phyloP scores from a whole-genome alignment of 75 land plant genomes.

The Azolla pinnata region DNA sequence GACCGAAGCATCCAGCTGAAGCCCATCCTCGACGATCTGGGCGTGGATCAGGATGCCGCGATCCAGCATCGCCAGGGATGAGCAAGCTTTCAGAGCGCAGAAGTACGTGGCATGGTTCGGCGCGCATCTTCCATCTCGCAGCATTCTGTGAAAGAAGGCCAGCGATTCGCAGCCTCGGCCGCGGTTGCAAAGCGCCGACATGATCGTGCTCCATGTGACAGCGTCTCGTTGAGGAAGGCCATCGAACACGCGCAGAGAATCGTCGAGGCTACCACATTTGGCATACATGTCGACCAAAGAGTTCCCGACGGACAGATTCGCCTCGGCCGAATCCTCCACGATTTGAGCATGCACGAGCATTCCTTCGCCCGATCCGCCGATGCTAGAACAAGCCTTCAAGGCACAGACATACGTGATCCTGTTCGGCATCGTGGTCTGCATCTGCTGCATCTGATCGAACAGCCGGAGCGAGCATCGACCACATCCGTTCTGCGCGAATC shows the following conservation, averaged over 20 bases:
- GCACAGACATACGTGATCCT: background rate
- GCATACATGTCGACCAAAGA: background rate
- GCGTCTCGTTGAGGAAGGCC: constrained; percentile 19
- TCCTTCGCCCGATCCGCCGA: background rate
- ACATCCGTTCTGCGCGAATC: background rate
- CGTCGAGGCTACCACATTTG: background rate
- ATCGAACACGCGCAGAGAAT: constrained; percentile 3
- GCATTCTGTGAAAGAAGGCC: constrained; percentile 35
- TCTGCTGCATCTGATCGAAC: background rate
- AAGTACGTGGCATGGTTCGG: constrained; percentile 40
- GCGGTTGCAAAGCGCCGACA: constrained; percentile 38
- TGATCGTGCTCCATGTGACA: constrained; percentile 43
- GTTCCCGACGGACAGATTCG: background rate
- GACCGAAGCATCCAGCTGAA: constrained; percentile 34
- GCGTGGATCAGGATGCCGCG: constrained; percentile 30
- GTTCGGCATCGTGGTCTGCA: background rate
- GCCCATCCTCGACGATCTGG: constrained; percentile 29
- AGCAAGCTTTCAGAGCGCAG: constrained; percentile 35
- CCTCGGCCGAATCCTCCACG: background rate
- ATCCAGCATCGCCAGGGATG: constrained; percentile 12
- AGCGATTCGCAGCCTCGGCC: constrained; percentile 33
- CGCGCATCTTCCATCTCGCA: background rate
- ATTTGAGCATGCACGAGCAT: background rate
- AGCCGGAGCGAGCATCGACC: background rate
- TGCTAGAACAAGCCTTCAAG: background rate